Conservation (phyloP, 2,329 filamentous ascomycete species). For the Zymoseptoria passerinii region DNA sequence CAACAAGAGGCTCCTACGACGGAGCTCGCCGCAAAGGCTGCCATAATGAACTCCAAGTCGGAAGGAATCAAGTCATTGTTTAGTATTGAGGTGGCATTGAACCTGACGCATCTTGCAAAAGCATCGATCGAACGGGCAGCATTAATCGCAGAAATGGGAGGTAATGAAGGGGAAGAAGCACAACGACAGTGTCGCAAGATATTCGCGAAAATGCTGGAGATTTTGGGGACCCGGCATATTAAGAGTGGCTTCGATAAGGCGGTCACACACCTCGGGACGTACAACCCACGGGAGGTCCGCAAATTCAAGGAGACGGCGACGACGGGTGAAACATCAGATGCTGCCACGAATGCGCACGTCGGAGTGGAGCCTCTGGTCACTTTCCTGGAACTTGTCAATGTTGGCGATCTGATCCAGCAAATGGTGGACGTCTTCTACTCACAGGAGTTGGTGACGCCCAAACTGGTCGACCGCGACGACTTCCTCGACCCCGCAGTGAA, state of each 20-base stretch:
- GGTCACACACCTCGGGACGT: slow-evolving; percentile 79
- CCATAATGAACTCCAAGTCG: slow-evolving; percentile 87
- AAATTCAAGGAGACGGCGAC: slow-evolving; percentile 37
- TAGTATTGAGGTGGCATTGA: slow-evolving; percentile 89
- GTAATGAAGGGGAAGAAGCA: slow-evolving; percentile 67
- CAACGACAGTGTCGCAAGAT: slow-evolving; percentile 83
- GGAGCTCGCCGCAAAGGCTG: slow-evolving; percentile 93
- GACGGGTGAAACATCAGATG: slow-evolving; percentile 2
- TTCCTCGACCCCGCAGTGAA: slow-evolving; percentile 86
- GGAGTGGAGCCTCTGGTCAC: slow-evolving; percentile 87
- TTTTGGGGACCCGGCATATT: slow-evolving; percentile 78
- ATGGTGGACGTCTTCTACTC: slow-evolving; percentile 99
- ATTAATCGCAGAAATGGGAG: slow-evolving; percentile 71
- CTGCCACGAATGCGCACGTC: slow-evolving; percentile 5
- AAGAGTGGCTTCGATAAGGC: slow-evolving; percentile 91
- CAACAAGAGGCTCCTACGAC: slow-evolving; percentile 65
- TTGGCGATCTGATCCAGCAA: slow-evolving; percentile 93
- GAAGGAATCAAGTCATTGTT: slow-evolving; percentile 94
- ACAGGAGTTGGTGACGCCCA: slow-evolving; percentile 76
- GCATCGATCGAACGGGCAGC: slow-evolving; percentile 76
- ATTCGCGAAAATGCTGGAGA: slow-evolving; percentile 75
- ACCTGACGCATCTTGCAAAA: slow-evolving; percentile 82
- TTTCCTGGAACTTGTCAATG: slow-evolving; percentile 95
- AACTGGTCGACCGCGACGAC: slow-evolving; percentile 84
- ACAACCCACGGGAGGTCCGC: slow-evolving; percentile 77